These are phyloP conservation scores for Diaporthe vexans DNA, from an alignment of 2,329 filamentous ascomycete genomes.

Conservation along the genomic window DNA sequence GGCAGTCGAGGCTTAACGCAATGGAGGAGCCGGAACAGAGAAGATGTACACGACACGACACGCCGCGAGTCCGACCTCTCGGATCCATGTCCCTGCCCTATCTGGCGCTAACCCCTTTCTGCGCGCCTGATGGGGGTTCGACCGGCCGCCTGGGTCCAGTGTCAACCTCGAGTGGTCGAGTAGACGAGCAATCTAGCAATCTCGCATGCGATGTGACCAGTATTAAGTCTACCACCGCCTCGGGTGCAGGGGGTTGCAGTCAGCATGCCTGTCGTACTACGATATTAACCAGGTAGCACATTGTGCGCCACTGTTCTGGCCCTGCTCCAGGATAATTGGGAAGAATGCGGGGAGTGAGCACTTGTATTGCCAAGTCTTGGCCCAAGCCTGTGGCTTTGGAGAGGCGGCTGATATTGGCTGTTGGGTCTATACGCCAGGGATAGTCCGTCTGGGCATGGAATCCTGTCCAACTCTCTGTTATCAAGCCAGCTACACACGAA, in stretches of 20 bases:
- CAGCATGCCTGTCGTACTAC: constrained; percentile 6
- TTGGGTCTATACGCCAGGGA: not conserved
- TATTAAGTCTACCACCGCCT: constrained; percentile 11
- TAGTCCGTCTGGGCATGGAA: constrained; percentile 26
- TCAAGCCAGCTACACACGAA: constrained; percentile 12
- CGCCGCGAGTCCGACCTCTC: constrained; percentile 16
- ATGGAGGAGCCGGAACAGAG: not conserved
- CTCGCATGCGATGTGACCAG: constrained; percentile 32
- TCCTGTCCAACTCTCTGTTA: constrained; percentile 29
- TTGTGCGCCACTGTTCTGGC: constrained; percentile 21
- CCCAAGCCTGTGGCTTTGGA: constrained; percentile 25
- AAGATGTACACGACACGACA: not conserved
- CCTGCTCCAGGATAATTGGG: constrained; percentile 15
- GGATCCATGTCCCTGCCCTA: constrained; percentile 16
- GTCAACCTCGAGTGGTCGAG: not conserved
- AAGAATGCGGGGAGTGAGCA: constrained; percentile 32
- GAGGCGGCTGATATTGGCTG: constrained; percentile 29
- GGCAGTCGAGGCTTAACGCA: constrained; percentile 17
- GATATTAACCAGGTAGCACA: not conserved
- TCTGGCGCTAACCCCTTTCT: constrained; percentile 1
- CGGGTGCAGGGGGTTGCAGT: constrained; percentile 24
- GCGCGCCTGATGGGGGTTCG: not conserved
- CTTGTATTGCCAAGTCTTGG: constrained; percentile 31
- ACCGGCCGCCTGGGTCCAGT: constrained; percentile 12
- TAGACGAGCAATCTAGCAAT: constrained; percentile 6